Evolutionary conservation across 1,284 basidiomycete genomes (phyloP), one percentile per base, ranked within the genome.

Genomic region (Agroathelia rolfsii): DNA sequence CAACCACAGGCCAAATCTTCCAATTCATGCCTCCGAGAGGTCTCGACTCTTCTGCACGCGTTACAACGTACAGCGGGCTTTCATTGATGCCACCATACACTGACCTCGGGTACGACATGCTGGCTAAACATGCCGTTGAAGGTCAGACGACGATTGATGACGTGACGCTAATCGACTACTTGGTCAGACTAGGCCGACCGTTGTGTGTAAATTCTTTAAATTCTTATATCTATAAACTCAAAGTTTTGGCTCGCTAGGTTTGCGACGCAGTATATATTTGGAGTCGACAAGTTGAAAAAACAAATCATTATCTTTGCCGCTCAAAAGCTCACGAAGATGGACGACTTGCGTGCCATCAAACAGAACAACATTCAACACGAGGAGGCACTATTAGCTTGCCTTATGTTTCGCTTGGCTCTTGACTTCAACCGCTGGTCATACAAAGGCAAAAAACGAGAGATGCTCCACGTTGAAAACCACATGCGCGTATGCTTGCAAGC

Each of bases 381-480:
- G n/a, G n/a, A n/a, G n/a, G n/a, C n/a, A n/a, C n/a, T n/a, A 17
- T 33, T 53, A 20, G 55, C 52, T n/a, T 54, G 51, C 36, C 36
- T 58, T 8, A 41, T 49, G 18, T 37, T 41, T 14, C 46, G 53
- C 13, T 34, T 56, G 2, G 45, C 50, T 1, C 34, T 57, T 26
- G 44, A 51, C n/a, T 56, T 58, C 38, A 37, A 38, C 15, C 39
- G 49, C 5, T 38, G 35, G 1, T 40, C 26, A 2, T 35, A 36
- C 15, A 22, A 6, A 8, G 15, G 32, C n/a, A 36, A 35, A 5
- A 14, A 24, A 5, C 24, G 30, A 8, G 48, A 56, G 38, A 34
- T 24, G 30, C 23, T 25, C 16, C 54, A 52, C 30, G 55, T 56
- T 6, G 46, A 51, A 24, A 26, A 30, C 2, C 54, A 59, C 30